A percentile compares a stretch with the other conserved stretches of the same genome.
These are phyloP conservation scores for Rugonectria rugulosa DNA, from an alignment of 2,329 filamentous ascomycete species.

Conservation along the genomic window DNA sequence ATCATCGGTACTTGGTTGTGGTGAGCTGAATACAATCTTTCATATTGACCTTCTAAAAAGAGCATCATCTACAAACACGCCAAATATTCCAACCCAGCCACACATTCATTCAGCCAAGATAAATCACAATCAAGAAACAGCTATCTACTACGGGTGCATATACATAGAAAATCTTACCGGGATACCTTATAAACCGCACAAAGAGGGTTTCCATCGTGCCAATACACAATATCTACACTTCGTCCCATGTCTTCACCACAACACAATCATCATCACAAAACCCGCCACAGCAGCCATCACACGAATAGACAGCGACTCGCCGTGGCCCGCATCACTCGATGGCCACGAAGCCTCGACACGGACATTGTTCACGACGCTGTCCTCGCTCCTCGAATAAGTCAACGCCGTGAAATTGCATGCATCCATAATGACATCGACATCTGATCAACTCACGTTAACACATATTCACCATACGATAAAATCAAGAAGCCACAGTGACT, in stretches of 20 bases:
- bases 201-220: conserved; percentile 10
- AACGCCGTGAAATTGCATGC: conserved; percentile 44
- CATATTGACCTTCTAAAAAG: no score
- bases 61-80: no score
- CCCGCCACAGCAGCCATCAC: neutral
- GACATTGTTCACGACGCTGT: conserved; percentile 44
- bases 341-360: conserved; percentile 45
- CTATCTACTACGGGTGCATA: neutral
- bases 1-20: no score
- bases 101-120: no score
- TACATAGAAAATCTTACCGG: neutral
- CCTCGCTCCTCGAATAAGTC: conserved; percentile 41
- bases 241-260: neutral
- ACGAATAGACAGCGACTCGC: no score
- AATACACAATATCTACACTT: conserved; percentile 19
- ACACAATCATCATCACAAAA: neutral
- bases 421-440: conserved; percentile 46
- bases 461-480: no score
- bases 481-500: no score
- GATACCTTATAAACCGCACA: conserved; percentile 17
- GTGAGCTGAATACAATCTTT: no score
- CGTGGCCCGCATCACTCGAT: conserved; percentile 9
- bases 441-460: conserved; percentile 31
- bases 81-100: no score
- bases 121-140: no score